Conservation (phyloP, 1,284 basidiomycete species). For the Cryptococcus neoformans region DNA sequence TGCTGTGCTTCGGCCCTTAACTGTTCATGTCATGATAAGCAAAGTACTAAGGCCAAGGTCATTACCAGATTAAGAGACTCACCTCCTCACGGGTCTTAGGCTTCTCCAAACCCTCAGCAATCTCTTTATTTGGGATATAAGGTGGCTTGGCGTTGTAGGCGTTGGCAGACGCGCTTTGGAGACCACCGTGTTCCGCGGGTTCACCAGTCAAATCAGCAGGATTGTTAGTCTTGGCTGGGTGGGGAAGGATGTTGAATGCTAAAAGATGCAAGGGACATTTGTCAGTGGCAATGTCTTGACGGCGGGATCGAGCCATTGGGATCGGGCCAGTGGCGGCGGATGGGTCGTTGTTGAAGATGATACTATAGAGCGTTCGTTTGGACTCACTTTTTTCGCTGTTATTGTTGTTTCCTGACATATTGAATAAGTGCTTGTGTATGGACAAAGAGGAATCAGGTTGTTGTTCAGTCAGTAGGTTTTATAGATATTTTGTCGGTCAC, state of each 20-base stretch:
- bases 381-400: too few relatives aligned
- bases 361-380: neutral
- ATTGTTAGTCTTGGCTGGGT: constrained; percentile 51
- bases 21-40: constrained; percentile 6
- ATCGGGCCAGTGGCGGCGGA: neutral
- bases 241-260: constrained; percentile 51
- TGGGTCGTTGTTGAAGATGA: neutral
- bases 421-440: too few relatives aligned
- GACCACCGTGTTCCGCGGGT: constrained; percentile 29
- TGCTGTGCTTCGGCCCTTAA: constrained; percentile 34
- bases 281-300: neutral
- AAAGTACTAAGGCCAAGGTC: neutral
- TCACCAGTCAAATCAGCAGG: constrained; percentile 43
- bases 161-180: constrained; percentile 35
- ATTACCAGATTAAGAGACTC: constrained; percentile 14
- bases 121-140: constrained; percentile 32
- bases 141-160: constrained; percentile 42
- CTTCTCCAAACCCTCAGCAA: constrained; percentile 44
- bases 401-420: too few relatives aligned
- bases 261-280: neutral
- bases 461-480: too few relatives aligned
- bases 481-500: too few relatives aligned
- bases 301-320: neutral
- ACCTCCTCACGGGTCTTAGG: constrained; percentile 50
- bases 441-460: neutral